Evolutionary conservation across 2,329 filamentous ascomycete species (phyloP).

Genomic region (Didymella pomorum): DNA sequence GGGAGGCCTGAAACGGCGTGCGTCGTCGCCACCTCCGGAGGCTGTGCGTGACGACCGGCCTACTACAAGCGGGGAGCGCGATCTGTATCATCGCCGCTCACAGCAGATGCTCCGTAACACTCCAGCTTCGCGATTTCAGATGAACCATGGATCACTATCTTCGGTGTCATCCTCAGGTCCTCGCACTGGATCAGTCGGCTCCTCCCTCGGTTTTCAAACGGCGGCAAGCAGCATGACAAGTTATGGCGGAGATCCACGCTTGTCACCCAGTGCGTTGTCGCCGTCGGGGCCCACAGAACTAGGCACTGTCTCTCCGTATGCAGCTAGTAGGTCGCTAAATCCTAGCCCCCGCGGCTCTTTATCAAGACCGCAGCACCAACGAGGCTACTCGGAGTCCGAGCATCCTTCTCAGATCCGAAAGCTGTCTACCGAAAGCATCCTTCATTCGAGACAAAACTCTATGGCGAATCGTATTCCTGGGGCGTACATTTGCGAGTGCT

Average conservation of each 20-base stretch:
- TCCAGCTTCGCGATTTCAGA: constrained; percentile 62
- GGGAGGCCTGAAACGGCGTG: constrained; percentile 69
- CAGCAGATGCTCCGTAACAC: constrained; percentile 64
- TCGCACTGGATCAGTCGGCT: constrained; percentile 69
- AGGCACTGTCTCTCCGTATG: constrained; percentile 63
- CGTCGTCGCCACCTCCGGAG: constrained; percentile 69
- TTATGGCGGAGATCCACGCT: constrained; percentile 67
- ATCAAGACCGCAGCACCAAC: constrained; percentile 52
- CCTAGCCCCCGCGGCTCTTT: constrained; percentile 53
- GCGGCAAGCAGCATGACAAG: constrained; percentile 71
- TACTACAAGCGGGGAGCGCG: constrained; percentile 53
- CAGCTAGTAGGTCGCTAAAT: constrained; percentile 57
- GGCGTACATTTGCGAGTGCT: constrained; percentile 85
- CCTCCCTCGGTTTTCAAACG: constrained; percentile 65
- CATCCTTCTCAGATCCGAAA: constrained; percentile 53
- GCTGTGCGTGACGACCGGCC: constrained; percentile 57
- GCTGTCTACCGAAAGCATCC: constrained; percentile 55
- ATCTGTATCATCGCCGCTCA: constrained; percentile 64
- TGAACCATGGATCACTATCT: constrained; percentile 68
- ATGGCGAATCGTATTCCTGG: constrained; percentile 62
- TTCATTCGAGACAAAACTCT: constrained; percentile 59
- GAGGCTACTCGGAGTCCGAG: constrained; percentile 53
- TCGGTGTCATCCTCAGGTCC: constrained; percentile 68
- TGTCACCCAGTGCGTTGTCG: constrained; percentile 68
- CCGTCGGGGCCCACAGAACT: constrained; percentile 64